Evolutionary conservation across 306 rosid species (phyloP).

Genomic region (Citrullus amarus): DNA sequence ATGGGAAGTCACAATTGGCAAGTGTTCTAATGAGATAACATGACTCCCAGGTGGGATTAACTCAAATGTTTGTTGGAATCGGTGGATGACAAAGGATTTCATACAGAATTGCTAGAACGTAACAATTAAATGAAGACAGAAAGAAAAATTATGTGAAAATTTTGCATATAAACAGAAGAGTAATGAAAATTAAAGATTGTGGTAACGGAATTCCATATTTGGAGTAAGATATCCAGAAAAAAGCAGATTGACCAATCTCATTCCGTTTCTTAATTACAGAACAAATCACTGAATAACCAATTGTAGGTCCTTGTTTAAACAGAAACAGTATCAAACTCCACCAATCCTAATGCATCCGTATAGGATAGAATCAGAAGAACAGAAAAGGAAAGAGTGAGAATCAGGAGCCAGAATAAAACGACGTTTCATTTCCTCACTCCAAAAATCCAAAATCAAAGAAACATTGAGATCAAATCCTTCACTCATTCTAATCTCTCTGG

Average conservation of each 20-base stretch:
- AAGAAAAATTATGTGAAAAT: neutral
- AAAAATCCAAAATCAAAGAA: neutral
- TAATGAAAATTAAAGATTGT: neutral
- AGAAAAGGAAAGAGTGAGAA: neutral
- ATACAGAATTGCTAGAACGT: neutral
- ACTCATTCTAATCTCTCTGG: neutral
- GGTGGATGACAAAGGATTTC: neutral
- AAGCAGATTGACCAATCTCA: neutral
- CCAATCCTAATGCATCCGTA: neutral
- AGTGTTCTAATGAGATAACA: neutral
- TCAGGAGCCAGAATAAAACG: neutral
- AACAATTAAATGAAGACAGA: neutral
- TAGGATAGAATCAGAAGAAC: neutral
- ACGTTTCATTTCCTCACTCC: neutral
- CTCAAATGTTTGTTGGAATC: neutral
- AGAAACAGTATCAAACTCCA: neutral
- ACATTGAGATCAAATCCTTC: neutral
- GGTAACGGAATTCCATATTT: neutral
- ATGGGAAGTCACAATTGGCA: neutral
- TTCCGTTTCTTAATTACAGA: neutral
- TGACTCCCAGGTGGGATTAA: neutral
- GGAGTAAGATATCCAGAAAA: neutral
- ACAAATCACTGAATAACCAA: neutral
- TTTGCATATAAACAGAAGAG: neutral
- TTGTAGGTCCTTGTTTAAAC: neutral